Base-by-base conservation (phyloP, 2,329 filamentous ascomycete species). In the Fusarium fracticaudum region DNA sequence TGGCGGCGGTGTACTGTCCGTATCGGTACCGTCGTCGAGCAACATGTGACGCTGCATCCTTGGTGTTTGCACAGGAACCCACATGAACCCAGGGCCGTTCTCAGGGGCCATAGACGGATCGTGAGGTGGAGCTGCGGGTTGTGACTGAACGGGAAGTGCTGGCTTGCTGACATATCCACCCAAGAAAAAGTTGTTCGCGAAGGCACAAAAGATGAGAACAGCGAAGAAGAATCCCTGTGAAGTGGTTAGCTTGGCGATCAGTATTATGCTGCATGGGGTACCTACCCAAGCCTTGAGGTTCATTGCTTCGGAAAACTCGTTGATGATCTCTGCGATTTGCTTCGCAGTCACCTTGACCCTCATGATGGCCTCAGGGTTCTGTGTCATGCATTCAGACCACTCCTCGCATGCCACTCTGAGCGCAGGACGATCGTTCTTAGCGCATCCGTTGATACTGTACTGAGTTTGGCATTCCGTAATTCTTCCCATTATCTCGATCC, bases 321-420 rank as follows among this genome's bases (percentile, higher is more conserved):
- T 98, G 82, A 98, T 92, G 45, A 99, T 97, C 79, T 94, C 91
- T 2, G 96, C 96, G 80, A 98, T 93, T 33, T 95, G 96, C 79
- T 94, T 92, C 10, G 94, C 95, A 24, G 93, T 94, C 44, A 98
- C 91, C 78, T 92, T 92, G 47, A 96, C 92, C 43, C 92, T 88
- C 75, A 94, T 95, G 64, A 98, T 91, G 64, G 91, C 90, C 50
- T 91, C 87, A 1, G 95, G 92, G 78, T 98, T 94, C 74, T 92
- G 90, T 74, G 92, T 91, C 94, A 98, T 98, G 83, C 96, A 98
- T 38, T 90, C 86, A 73, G 92, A 91, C 96, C 96, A 98, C 71
- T 92, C 89, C 40, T 91, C 89, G 81, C 96, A 99, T 8, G 92
- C 85, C 0, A 84, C 84, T 70, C 92, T 89, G 76, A 98, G 86